These are phyloP conservation scores for Eremochloa ophiuroides DNA, from an alignment of 176 grass and related monocot genomes.

Conservation along the genomic window DNA sequence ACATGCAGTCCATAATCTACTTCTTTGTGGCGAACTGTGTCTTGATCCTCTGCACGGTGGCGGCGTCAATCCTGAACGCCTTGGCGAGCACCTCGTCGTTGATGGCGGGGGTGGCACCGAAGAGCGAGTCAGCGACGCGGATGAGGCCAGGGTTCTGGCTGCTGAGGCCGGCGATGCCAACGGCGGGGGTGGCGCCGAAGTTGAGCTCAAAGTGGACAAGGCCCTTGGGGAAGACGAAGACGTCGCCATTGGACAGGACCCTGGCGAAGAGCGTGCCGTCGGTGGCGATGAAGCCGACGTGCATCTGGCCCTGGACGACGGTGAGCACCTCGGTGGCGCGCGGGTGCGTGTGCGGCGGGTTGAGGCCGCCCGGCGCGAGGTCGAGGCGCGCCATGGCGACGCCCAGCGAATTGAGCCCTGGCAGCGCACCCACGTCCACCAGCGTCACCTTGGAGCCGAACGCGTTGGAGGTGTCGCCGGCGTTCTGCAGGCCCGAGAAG, in stretches of 20 bases:
- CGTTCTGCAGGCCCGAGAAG: slow-evolving; percentile 18
- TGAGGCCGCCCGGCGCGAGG: slow-evolving; percentile 30
- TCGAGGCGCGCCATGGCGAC: slow-evolving; percentile 39
- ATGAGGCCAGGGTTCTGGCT: slow-evolving; percentile 42
- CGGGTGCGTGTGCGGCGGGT: slow-evolving; percentile 53
- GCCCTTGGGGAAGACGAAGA: slow-evolving; percentile 43
- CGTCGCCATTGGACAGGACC: slow-evolving; percentile 16
- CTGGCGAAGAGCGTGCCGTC: slow-evolving; percentile 18
- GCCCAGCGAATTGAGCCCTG: slow-evolving; percentile 47
- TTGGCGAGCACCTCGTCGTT: slow-evolving; percentile 29
- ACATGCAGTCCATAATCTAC: neutral
- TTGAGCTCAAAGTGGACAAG: slow-evolving; percentile 49
- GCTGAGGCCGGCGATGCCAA: slow-evolving; percentile 21
- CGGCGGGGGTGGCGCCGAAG: neutral
- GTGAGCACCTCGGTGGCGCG: slow-evolving; percentile 49
- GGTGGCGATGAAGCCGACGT: slow-evolving; percentile 37
- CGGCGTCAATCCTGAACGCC: slow-evolving; percentile 19
- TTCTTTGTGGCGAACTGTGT: slow-evolving; percentile 9
- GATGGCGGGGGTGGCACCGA: slow-evolving; percentile 27
- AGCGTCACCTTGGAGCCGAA: slow-evolving; percentile 45
- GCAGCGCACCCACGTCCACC: neutral
- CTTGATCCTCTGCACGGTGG: slow-evolving; percentile 22
- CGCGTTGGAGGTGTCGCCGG: slow-evolving; percentile 39
- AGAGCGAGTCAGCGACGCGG: slow-evolving; percentile 33
- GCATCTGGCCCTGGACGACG: slow-evolving; percentile 38